Evolutionary conservation across 2,329 filamentous ascomycete genomes (phyloP).

Genomic region (Cladosporium sp.): DNA sequence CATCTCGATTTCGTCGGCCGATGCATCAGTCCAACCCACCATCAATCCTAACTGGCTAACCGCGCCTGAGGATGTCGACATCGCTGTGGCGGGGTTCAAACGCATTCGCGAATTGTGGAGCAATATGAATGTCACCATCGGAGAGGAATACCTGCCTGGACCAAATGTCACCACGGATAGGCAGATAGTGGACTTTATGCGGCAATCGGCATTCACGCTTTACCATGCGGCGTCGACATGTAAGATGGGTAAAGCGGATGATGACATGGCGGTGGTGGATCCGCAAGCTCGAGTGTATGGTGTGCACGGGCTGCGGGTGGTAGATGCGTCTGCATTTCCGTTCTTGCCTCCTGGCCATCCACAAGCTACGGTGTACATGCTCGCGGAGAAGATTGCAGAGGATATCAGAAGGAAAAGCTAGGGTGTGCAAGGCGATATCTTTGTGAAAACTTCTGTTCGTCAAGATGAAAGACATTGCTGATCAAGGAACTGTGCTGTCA

Average conservation of each 20-base stretch:
- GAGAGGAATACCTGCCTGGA: slow-evolving; percentile 29
- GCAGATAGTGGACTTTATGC: slow-evolving; percentile 13
- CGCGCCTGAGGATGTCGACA: slow-evolving; percentile 26
- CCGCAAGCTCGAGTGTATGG: slow-evolving; percentile 19
- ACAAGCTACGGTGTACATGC: slow-evolving; percentile 18
- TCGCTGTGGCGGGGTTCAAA: slow-evolving; percentile 31
- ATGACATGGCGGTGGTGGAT: slow-evolving; percentile 22
- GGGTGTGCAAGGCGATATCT: too few species aligned
- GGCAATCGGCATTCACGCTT: slow-evolving; percentile 6
- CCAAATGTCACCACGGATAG: slow-evolving; percentile 12
- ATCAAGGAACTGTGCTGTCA: too few species aligned
- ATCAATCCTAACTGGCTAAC: slow-evolving; percentile 36
- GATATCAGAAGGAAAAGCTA: not conserved
- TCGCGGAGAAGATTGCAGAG: slow-evolving; percentile 8
- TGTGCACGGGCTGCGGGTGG: slow-evolving; percentile 20
- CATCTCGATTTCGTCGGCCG: slow-evolving; percentile 29
- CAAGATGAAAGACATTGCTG: too few species aligned
- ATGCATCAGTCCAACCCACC: slow-evolving; percentile 25
- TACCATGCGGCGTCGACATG: slow-evolving; percentile 15
- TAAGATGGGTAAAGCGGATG: slow-evolving; percentile 19
- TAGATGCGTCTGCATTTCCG: slow-evolving; percentile 21
- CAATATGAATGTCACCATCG: slow-evolving; percentile 24
- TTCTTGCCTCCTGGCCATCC: slow-evolving; percentile 25
- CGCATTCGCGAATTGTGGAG: slow-evolving; percentile 28
- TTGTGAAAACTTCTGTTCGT: too few species aligned